Evolutionary conservation across 2,329 filamentous ascomycete genomes (phyloP).

Genomic region (Metarhizium album): DNA sequence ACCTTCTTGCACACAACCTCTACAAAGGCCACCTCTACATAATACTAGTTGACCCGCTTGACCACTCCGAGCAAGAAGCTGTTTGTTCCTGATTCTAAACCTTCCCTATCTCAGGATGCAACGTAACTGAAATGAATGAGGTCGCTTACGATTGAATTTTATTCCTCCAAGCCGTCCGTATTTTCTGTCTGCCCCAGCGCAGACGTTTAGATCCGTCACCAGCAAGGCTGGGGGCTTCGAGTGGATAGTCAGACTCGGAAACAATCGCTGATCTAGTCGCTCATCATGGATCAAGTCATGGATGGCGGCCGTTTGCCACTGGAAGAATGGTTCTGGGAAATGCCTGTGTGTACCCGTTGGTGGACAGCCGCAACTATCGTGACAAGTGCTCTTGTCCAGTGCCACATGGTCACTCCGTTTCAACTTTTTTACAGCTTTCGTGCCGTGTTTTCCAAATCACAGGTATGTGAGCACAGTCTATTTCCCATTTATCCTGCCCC

Average conservation of each 20-base stretch:
- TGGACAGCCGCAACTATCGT: constrained; percentile 91
- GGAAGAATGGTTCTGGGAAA: constrained; percentile 98
- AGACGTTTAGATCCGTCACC: background rate
- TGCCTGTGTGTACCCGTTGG: constrained; percentile 90
- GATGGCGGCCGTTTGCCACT: constrained; percentile 62
- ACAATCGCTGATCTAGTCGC: too few relatives aligned
- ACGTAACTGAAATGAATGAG: background rate
- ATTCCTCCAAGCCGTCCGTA: background rate
- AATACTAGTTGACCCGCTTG: too few relatives aligned
- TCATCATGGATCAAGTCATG: constrained; percentile 46
- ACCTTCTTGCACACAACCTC: background rate
- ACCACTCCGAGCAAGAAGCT: background rate
- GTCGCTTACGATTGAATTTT: background rate
- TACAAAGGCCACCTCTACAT: background rate
- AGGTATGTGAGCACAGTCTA: constrained; percentile 46
- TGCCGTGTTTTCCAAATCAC: constrained; percentile 80
- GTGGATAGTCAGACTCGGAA: background rate
- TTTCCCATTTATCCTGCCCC: background rate
- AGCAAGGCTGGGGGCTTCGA: too few relatives aligned
- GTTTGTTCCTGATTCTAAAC: background rate
- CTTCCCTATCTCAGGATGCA: background rate
- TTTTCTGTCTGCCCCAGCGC: background rate
- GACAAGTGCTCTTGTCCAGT: constrained; percentile 84
- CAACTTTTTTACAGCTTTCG: constrained; percentile 96
- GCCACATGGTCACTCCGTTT: constrained; percentile 82